Percentiles rank a stretch among this genome's conserved stretches.
Conservation (phyloP, 2,329 filamentous ascomycete genomes). For the Dactylellina drechsleri region DNA sequence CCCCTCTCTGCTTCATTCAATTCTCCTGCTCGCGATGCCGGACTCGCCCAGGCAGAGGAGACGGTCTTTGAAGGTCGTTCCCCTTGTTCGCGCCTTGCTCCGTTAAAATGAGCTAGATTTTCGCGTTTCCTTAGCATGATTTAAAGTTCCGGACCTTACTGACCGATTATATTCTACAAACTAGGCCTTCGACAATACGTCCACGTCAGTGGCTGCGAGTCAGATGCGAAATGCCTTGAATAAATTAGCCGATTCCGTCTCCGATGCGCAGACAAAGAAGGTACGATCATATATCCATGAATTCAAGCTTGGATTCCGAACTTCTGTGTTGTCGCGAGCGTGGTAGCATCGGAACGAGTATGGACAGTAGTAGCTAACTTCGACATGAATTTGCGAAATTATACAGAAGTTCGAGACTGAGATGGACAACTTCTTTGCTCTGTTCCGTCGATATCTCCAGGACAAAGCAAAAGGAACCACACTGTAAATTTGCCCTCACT, state of each 20-base stretch:
- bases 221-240: slow-evolving; percentile 99
- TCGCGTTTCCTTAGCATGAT: background rate
- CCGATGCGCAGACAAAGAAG: slow-evolving; percentile 84
- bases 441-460: slow-evolving; percentile 97
- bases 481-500: slow-evolving; percentile 67
- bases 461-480: slow-evolving; percentile 98
- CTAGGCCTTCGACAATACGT: slow-evolving; percentile 99
- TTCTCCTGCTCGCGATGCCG: background rate
- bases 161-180: slow-evolving; percentile 8
- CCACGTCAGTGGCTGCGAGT: slow-evolving; percentile 94
- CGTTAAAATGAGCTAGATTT: background rate
- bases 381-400: slow-evolving; percentile 26
- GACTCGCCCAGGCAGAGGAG: slow-evolving; percentile 23
- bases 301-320: background rate
- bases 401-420: slow-evolving; percentile 90
- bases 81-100: background rate
- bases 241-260: slow-evolving; percentile 86
- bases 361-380: background rate
- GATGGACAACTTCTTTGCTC: slow-evolving; percentile 99
- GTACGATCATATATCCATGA: slow-evolving; percentile 65
- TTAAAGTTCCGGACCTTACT: background rate
- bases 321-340: slow-evolving; percentile 2
- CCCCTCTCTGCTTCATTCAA: background rate
- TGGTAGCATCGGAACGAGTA: background rate
- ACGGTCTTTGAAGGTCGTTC: slow-evolving; percentile 14